Base-by-base conservation (phyloP, 495 filamentous ascomycete genomes). In the Hyaloscypha variabilis region DNA sequence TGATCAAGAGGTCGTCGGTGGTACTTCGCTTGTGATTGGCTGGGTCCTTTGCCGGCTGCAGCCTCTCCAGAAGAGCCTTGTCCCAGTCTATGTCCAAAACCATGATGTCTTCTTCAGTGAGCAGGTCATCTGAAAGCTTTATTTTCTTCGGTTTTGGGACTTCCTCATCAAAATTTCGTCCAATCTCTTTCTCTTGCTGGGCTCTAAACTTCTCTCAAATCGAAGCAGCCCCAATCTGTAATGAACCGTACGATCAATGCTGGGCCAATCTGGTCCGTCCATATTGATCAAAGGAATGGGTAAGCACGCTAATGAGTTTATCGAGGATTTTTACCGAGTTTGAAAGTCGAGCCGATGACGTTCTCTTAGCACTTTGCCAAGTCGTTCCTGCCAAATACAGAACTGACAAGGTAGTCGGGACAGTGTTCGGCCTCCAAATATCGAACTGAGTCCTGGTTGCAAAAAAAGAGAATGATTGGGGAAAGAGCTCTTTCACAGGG, bases 21-120 rank as follows among this genome's bases (percentile, higher is more conserved):
- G 36, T 23, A 21, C 13, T 8, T 60, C 31, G 58, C 58, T 60
- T 60, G 6, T 60, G 58, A 60, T 60, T 60, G 58, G 58, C 17
- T 23, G n/a, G 19, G 14, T 19, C 13, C 8, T 46, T n/a, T 23
- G 30, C 31, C 5, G 36, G 28, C 31, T 24, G 28, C 36, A 49
- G 58, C 36, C 34, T 60, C 34, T 49, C 23, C 58, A 42, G 6
- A 14, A 24, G 28, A 0, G 36, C 58, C 30, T 60, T 34, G 6
- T 46, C 39, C 39, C 39, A 46, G 17, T 17, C 13, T 19, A n/a
- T n/a, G n/a, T 14, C 39, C 14, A 4, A 4, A 17, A 46, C 11
- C 14, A 17, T 14, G 39, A 17, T 46, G 39, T 46, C 17, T 0
- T 46, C 3, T 46, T 10, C 11, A 19, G 19, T 46, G 17, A 17